Evolutionary conservation across 2,329 filamentous ascomycete species (phyloP), one percentile per base, ranked within the genome.

Genomic region (Xylariaceae sp.): DNA sequence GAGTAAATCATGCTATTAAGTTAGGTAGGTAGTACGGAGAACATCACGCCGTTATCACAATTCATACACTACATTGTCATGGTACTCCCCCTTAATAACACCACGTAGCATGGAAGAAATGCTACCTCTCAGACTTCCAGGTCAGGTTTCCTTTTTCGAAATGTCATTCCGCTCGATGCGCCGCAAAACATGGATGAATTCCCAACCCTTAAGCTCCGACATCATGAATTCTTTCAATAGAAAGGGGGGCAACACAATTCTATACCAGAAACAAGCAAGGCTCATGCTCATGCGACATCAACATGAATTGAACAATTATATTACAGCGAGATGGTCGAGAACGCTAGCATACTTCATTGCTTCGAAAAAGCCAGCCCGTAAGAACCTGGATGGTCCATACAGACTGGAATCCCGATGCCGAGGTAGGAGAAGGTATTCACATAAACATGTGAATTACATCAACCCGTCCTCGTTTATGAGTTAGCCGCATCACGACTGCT

Each of bases 401-500:
- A 23, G 53, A 52, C 48, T 50, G 30, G 17, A 56, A 53, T 55
- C 53, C 13, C 50, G 17, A 35, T 44, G 35, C 47, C 45, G 37
- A 51, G 34, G 52, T 35, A 34, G 45, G 44, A 53, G 57, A 53
- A 30, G 39, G 52, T 17, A 45, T 53, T 52, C 48, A 49, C 61
- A 57, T 52, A 23, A 51, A 35, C 51, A 61, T 49, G 60, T 51
- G 53, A 59, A 58, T 56, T 55, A 49, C 48, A 50, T 53, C 49
- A 58, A 51, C 51, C 23, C 11, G 23, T 37, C 9, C 44, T 55
- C 15, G 44, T 60, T 62, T 75, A 88, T 69, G 83, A 86, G 74
- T 93, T 92, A 62, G 91, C 80, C 13, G 88, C 88, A 74, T 97
- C 93, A 70, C 90, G 85, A 82, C 87, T 91, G 78, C 92, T 97